Evolutionary conservation across 2,329 filamentous ascomycete species (phyloP).

Genomic region (Scortechinia acanthostroma): DNA sequence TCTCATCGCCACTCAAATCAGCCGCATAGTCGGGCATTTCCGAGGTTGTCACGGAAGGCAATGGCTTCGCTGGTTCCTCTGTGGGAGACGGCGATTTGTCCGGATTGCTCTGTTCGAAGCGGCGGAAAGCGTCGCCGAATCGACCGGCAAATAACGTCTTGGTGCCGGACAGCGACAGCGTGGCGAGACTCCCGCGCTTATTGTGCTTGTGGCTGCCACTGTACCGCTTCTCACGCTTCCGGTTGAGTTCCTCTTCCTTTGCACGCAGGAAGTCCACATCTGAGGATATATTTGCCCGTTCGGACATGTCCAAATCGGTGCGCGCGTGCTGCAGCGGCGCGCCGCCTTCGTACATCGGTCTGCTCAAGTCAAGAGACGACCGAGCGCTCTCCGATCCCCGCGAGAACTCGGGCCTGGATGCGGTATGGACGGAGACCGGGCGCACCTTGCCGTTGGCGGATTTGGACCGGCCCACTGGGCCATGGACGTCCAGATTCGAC

Average conservation of each 20-base stretch:
- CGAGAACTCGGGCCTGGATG: background rate
- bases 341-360: background rate
- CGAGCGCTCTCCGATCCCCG: background rate
- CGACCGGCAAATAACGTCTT: constrained; percentile 80
- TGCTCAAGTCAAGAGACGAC: background rate
- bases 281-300: constrained; percentile 65
- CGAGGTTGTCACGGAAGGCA: constrained; percentile 70
- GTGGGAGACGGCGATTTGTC: constrained; percentile 37
- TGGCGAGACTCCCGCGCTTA: constrained; percentile 66
- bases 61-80: constrained; percentile 35
- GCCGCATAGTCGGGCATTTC: constrained; percentile 59
- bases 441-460: background rate
- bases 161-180: constrained; percentile 51
- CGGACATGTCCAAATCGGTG: constrained; percentile 11
- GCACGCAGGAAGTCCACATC: constrained; percentile 78
- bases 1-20: constrained; percentile 22
- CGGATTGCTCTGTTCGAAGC: constrained; percentile 63
- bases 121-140: constrained; percentile 88
- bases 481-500: background rate
- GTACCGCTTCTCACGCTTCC: constrained; percentile 29
- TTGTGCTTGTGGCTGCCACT: constrained; percentile 39
- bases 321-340: background rate
- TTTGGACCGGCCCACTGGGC: background rate
- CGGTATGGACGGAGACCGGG: background rate
- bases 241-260: constrained; percentile 59